phyloP scores from a whole-genome alignment of 2,329 filamentous ascomycete genomes.

The Calonectria pauciramosa region DNA sequence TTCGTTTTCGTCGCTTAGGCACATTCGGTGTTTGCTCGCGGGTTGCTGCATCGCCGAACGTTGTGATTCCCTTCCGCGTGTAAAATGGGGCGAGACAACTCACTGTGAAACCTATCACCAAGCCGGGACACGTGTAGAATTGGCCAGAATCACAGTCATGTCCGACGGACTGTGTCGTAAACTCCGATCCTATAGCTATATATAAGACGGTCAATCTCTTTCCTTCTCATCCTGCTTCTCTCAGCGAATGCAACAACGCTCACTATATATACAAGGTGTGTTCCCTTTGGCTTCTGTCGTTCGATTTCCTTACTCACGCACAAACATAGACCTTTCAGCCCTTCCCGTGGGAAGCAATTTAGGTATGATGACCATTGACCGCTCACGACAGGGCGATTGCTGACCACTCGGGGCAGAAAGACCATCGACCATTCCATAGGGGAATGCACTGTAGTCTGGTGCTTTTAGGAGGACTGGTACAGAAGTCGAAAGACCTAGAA shows the following conservation, averaged over 20 bases:
- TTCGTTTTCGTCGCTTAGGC: conserved; percentile 3
- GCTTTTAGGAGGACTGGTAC: not conserved
- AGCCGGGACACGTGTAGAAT: not conserved
- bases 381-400: too few species aligned
- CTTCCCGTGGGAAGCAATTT: not conserved
- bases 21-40: not conserved
- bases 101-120: not conserved
- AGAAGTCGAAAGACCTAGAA: not conserved
- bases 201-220: not conserved
- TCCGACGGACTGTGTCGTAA: not conserved
- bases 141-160: not conserved
- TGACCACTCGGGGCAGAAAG: not conserved
- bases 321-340: too few species aligned
- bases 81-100: not conserved
- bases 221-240: not conserved
- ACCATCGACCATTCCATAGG: not conserved
- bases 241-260: not conserved
- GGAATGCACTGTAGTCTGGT: not conserved
- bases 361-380: too few species aligned
- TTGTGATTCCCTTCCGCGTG: not conserved
- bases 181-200: not conserved
- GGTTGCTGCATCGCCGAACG: not conserved
- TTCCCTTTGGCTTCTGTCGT: too few species aligned
- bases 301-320: not conserved
- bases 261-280: not conserved